Percentiles rank a stretch among this genome's conserved stretches.
phyloP scores from a whole-genome alignment of 2,329 filamentous ascomycete species.

The Rhinocladiella similis region DNA sequence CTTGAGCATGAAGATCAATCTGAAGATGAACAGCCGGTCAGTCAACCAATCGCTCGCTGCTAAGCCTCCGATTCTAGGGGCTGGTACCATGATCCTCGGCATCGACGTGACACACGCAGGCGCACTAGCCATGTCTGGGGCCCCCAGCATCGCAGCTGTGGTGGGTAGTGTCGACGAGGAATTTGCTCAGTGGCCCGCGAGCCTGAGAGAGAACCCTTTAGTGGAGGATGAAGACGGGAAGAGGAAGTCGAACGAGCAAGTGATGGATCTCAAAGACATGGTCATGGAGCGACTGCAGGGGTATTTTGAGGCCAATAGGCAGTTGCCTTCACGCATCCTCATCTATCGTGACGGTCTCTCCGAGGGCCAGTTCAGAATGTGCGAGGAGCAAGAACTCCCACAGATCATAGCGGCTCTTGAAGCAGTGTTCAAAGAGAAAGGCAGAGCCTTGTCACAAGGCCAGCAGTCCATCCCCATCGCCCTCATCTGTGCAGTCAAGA shows the following conservation, averaged over 20 bases:
- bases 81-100: constrained; percentile 80
- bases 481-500: constrained; percentile 80
- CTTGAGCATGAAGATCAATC: constrained; percentile 75
- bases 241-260: constrained; percentile 69
- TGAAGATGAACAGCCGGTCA: constrained; percentile 66
- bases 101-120: constrained; percentile 90
- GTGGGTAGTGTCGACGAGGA: constrained; percentile 71
- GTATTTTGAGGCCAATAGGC: constrained; percentile 55
- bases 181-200: constrained; percentile 76
- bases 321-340: constrained; percentile 70
- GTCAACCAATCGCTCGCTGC: constrained; percentile 65
- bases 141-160: constrained; percentile 77
- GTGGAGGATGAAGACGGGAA: background rate
- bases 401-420: constrained; percentile 55
- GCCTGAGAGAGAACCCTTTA: constrained; percentile 53
- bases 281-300: constrained; percentile 64
- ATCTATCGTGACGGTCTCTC: constrained; percentile 89
- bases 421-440: background rate
- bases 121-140: constrained; percentile 53
- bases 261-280: constrained; percentile 61
- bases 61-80: constrained; percentile 59
- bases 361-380: constrained; percentile 74
- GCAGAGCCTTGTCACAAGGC: background rate
- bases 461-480: constrained; percentile 49
- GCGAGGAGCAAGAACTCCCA: constrained; percentile 66